phyloP scores from a whole-genome alignment of 768 basidiomycete species.

The Termitomyces heimii region DNA sequence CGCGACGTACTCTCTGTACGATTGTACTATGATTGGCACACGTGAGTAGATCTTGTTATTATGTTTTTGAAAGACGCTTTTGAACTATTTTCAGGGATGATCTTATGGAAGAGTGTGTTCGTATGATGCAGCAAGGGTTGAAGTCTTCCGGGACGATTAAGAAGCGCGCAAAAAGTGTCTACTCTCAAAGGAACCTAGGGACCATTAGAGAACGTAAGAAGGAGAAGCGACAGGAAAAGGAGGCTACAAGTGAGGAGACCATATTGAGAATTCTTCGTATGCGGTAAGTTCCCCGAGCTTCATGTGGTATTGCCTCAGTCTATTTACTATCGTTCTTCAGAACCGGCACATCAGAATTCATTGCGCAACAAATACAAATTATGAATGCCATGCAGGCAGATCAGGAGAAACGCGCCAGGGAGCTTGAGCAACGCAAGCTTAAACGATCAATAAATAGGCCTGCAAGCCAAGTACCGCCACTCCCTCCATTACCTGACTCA shows the following conservation, averaged over 20 bases:
- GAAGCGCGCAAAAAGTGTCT: conserved; percentile 90
- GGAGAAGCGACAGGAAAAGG: conserved; percentile 82
- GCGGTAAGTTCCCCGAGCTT: conserved; percentile 51
- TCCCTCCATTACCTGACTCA: conserved; percentile 30
- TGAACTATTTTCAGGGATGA: conserved; percentile 49
- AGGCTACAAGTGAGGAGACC: conserved; percentile 76
- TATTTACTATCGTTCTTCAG: conserved; percentile 29
- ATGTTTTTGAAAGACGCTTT: conserved; percentile 1
- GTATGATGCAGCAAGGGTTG: conserved; percentile 88
- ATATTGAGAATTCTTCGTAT: conserved; percentile 94
- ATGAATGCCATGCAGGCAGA: conserved; percentile 80
- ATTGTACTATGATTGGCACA: conserved; percentile 94
- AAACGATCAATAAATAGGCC: conserved; percentile 39
- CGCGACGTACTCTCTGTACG: conserved; percentile 86
- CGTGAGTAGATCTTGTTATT: conserved; percentile 40
- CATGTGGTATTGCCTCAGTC: background rate
- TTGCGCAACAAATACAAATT: conserved; percentile 80
- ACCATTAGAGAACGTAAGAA: conserved; percentile 93
- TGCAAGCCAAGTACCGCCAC: conserved; percentile 26
- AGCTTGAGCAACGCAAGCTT: conserved; percentile 50
- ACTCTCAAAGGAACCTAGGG: conserved; percentile 88
- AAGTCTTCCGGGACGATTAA: conserved; percentile 69
- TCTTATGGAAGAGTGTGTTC: conserved; percentile 92
- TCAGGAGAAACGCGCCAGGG: conserved; percentile 67
- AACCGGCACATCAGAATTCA: conserved; percentile 78